Conservation (phyloP, 441 rosid genomes). For the Gossypium schwendimanii region DNA sequence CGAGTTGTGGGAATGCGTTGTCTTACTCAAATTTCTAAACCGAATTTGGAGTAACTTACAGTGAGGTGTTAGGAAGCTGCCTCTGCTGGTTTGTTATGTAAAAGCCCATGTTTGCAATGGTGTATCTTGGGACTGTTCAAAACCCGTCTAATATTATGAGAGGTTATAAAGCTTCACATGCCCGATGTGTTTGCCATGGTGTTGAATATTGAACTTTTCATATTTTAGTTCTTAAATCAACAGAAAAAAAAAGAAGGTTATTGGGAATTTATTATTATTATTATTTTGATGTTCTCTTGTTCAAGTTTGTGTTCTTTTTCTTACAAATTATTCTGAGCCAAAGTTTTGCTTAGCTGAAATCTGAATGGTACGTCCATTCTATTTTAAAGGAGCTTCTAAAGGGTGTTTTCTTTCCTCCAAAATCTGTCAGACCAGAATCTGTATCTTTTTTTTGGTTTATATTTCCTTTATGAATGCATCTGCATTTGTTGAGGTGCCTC, state of each 20-base stretch:
- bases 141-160: background rate
- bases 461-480: background rate
- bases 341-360: background rate
- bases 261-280: background rate
- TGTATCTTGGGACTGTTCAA: too few relatives aligned
- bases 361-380: background rate
- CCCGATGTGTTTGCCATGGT: background rate
- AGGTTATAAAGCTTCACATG: background rate
- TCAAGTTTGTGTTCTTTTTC: background rate
- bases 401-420: background rate
- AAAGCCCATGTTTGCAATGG: background rate
- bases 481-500: background rate
- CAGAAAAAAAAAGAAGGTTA: background rate
- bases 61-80: background rate
- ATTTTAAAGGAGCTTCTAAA: background rate
- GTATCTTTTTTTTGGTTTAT: background rate
- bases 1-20: background rate
- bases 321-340: background rate
- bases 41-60: background rate
- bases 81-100: background rate
- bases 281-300: background rate
- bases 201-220: background rate
- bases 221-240: background rate
- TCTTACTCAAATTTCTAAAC: background rate
- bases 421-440: background rate